Evolutionary conservation across 73 alveolate species (phyloP).

Genomic region (Loxodes magnus): DNA sequence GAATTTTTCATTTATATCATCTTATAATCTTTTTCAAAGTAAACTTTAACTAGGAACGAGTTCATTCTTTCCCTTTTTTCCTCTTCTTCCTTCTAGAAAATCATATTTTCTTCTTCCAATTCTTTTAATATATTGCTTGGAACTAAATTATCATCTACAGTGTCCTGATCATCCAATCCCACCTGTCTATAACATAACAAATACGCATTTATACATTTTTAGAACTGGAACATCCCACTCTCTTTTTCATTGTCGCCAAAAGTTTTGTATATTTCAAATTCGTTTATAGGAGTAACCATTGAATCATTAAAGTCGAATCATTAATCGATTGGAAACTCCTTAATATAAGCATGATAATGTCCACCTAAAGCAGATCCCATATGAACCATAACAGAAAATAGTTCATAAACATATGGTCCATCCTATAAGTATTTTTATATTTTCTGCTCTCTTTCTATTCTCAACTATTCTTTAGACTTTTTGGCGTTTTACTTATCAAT

Average conservation of each 20-base stretch:
- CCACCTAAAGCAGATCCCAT: conserved; percentile 95
- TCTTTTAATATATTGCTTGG: conserved; percentile 29
- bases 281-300: conserved; percentile 46
- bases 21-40: not conserved
- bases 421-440: conserved; percentile 36
- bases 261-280: conserved; percentile 39
- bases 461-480: conserved; percentile 16
- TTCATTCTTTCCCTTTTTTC: not conserved
- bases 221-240: not conserved
- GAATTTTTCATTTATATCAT: not conserved
- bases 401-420: conserved; percentile 83
- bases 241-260: conserved; percentile 58
- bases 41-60: not conserved
- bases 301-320: conserved; percentile 86
- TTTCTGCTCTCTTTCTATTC: conserved; percentile 20
- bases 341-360: conserved; percentile 85
- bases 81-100: conserved; percentile 40
- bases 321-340: conserved; percentile 55
- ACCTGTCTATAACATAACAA: conserved; percentile 62
- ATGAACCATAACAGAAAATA: conserved; percentile 74
- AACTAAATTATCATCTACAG: conserved; percentile 25
- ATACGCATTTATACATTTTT: conserved; percentile 55
- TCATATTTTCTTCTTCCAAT: conserved; percentile 28
- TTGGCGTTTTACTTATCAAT: not conserved
- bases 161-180: conserved; percentile 14